These are phyloP conservation scores for Umbelopsis sp. DNA, from an alignment of 371 early-diverging fungal genomes.

Conservation along the genomic window DNA sequence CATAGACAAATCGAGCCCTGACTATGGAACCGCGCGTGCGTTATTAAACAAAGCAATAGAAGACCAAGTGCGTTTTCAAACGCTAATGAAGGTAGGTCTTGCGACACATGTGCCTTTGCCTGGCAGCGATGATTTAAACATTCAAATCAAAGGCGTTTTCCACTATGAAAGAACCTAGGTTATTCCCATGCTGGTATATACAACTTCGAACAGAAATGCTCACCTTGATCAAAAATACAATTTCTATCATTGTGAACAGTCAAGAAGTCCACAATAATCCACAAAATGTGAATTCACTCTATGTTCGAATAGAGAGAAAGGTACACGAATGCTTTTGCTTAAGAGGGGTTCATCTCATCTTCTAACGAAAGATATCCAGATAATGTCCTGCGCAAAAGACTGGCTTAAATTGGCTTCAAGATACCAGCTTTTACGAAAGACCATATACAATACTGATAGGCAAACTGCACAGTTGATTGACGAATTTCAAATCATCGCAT, in stretches of 20 bases:
- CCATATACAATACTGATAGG: slow-evolving; percentile 30
- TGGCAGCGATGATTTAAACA: background rate
- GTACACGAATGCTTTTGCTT: background rate
- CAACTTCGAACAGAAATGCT: slow-evolving; percentile 45
- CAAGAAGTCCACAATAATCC: background rate
- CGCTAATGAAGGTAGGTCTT: slow-evolving; percentile 28
- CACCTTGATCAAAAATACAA: slow-evolving; percentile 24
- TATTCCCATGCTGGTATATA: slow-evolving; percentile 35
- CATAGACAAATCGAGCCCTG: background rate
- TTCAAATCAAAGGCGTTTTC: slow-evolving; percentile 30
- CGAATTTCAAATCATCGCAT: slow-evolving; percentile 34
- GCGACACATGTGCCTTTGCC: background rate
- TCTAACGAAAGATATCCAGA: slow-evolving; percentile 13
- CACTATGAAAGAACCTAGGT: slow-evolving; percentile 28
- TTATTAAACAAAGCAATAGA: slow-evolving; percentile 21
- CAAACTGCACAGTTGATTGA: slow-evolving; percentile 29
- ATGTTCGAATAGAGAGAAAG: slow-evolving; percentile 19
- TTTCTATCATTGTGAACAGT: slow-evolving; percentile 16
- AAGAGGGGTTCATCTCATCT: background rate
- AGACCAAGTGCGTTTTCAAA: slow-evolving; percentile 20
- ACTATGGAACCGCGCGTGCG: background rate
- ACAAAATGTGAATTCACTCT: background rate
- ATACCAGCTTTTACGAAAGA: slow-evolving; percentile 37
- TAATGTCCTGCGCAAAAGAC: slow-evolving; percentile 20
- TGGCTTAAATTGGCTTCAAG: slow-evolving; percentile 25